Conservation (phyloP, 176 grass and related monocot genomes). For the bread wheat (Triticum aestivum) region DNA sequence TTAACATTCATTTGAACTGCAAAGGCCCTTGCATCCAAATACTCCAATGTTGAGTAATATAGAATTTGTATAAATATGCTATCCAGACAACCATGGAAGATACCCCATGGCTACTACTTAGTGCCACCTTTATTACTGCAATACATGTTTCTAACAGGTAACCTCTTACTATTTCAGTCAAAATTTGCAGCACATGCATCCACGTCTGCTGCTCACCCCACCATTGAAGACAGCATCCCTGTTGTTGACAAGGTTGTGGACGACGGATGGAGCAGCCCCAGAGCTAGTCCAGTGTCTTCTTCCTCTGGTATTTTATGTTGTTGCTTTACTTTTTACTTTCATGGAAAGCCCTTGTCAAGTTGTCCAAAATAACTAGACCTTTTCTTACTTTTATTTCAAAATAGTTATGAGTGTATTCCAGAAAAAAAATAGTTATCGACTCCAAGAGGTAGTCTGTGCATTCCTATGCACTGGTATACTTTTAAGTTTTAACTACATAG, state of each 20-base stretch:
- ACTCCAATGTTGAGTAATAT: neutral
- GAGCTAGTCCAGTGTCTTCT: constrained; percentile 30
- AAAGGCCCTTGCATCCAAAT: neutral
- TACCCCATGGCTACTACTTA: neutral
- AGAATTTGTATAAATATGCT: neutral
- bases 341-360: neutral
- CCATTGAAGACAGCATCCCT: constrained; percentile 64
- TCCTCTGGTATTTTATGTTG: constrained; percentile 37
- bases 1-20: neutral
- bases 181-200: constrained; percentile 45
- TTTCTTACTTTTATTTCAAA: neutral
- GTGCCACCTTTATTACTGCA: neutral
- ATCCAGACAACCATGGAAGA: neutral
- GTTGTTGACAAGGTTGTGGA: constrained; percentile 93
- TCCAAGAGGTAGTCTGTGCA: neutral
- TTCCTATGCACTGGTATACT: neutral
- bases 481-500: neutral
- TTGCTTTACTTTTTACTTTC: neutral
- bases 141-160: constrained; percentile 22
- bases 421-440: neutral
- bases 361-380: constrained; percentile 8
- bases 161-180: constrained; percentile 44
- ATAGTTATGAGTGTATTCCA: neutral
- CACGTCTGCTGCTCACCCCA: constrained; percentile 34
- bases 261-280: constrained; percentile 61